These are phyloP conservation scores for Hortiboletus flavorubellus DNA, from an alignment of 768 basidiomycete species.

Conservation along the genomic window DNA sequence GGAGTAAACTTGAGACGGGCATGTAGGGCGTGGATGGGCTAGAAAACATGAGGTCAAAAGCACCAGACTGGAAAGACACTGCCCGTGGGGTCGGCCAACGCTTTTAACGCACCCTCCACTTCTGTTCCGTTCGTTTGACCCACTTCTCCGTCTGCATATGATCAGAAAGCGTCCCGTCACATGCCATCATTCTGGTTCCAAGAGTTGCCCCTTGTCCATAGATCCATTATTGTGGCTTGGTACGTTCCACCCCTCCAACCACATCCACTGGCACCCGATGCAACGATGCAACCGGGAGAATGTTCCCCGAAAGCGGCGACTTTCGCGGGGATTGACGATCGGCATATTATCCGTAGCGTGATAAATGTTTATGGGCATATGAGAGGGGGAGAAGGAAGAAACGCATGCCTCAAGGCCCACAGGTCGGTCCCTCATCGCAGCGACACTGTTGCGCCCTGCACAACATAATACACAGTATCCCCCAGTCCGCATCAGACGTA, in stretches of 20 bases:
- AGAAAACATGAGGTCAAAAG: background rate
- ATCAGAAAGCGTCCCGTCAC: background rate
- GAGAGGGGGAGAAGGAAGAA: background rate
- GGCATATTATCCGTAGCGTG: slow-evolving; percentile 1
- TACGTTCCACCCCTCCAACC: background rate
- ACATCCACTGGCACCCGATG: slow-evolving; percentile 1
- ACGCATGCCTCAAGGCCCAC: slow-evolving; percentile 7
- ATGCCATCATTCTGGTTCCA: background rate
- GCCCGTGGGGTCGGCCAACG: background rate
- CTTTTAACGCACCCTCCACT: no score
- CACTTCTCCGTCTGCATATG: background rate
- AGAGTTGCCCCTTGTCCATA: background rate
- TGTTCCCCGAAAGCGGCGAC: background rate
- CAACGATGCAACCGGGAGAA: background rate
- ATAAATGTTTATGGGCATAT: background rate
- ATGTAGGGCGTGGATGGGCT: background rate
- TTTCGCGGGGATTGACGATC: background rate
- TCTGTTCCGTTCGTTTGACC: background rate
- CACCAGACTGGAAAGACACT: background rate
- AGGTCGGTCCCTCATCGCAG: slow-evolving; percentile 4
- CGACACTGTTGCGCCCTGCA: slow-evolving; percentile 13
- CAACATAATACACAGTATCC: background rate
- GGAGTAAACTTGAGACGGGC: background rate
- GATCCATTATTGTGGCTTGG: slow-evolving; percentile 20
- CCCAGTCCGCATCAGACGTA: slow-evolving; percentile 4